Base-by-base conservation (phyloP, 148 eudicot species). In the Silene conica region DNA sequence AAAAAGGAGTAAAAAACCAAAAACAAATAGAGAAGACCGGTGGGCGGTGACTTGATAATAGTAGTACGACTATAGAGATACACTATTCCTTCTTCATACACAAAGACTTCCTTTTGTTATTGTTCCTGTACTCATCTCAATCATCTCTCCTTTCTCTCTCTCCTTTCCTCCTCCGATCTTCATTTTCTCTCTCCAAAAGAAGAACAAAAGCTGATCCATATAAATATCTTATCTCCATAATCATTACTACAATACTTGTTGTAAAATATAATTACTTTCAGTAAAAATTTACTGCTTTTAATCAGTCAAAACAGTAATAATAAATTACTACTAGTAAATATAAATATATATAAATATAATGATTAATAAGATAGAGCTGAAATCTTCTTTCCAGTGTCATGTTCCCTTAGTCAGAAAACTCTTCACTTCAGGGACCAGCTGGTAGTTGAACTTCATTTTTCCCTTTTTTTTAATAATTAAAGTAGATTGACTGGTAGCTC, bases 401-500 rank as follows among this genome's bases (percentile, higher is more conserved):
- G 69, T 45, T 69, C 73, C 21, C 59, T 28, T 56, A 56, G 68
- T 75, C 78, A 80, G 79, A 80, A 58, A 80, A 60, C 31, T 75
- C 76, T 65, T 71, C 82, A 80, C 54, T 80, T 75, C 72, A 80
- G 82, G 82, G 82, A 80, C 82, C 82, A 73, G 80, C 83, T 83
- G 89, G 83, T 86, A 72, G 89, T 85, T 83, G 77, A 68, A 45
- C 46, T 67, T 45, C 48, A 2, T 8, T 18, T n/a, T 65, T 9
- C 43, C 4, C 19, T 45, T 45, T 15, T 10, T 1, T 50, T 50
- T 8, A 52, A 69, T 54, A 25, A 38, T 59, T 55, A 73, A 75
- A 73, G 75, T 52, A 72, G 78, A 79, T 87, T 88, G 95, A 89
- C 87, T 88, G 89, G 87, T 84, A 80, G 92, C 82, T 87, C 23